Conservation (phyloP, 169 alveolate genomes). For the Plasmodium reichenowi region DNA sequence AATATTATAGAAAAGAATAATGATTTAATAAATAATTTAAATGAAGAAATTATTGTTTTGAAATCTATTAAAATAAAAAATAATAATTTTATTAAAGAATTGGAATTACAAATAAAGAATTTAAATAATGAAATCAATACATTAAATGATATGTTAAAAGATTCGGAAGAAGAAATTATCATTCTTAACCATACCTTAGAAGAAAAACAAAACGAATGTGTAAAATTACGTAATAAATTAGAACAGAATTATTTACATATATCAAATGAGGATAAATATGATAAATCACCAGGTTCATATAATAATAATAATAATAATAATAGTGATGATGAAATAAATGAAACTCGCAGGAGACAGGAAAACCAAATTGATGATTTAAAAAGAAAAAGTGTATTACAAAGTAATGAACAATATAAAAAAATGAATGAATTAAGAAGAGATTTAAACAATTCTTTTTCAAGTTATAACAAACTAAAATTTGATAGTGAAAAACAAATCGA, state of each 20-base stretch:
- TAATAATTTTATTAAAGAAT: conserved; percentile 25
- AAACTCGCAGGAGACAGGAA: background rate
- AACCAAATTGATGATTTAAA: conserved; percentile 25
- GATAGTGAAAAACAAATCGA: conserved; percentile 61
- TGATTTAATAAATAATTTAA: conserved; percentile 28
- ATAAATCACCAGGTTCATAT: background rate
- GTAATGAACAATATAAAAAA: conserved; percentile 33
- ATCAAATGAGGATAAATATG: conserved; percentile 3
- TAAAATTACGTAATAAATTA: conserved; percentile 14
- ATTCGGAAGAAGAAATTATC: conserved; percentile 51
- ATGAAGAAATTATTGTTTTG: conserved; percentile 20
- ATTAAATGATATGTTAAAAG: conserved; percentile 29
- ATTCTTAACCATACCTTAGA: conserved; percentile 9
- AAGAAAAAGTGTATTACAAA: conserved; percentile 10
- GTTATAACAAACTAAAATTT: conserved; percentile 57
- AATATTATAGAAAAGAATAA: conserved; percentile 37
- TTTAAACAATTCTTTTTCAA: conserved; percentile 51
- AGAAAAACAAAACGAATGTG: conserved; percentile 39
- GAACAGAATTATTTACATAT: background rate
- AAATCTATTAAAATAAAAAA: conserved; percentile 23
- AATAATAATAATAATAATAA: background rate
- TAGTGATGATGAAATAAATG: conserved; percentile 5
- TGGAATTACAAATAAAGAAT: conserved; percentile 50
- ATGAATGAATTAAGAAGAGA: conserved; percentile 53
- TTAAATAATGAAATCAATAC: conserved; percentile 59